Conservation (phyloP, 2,329 filamentous ascomycete species). For the Botryotinia globosa region DNA sequence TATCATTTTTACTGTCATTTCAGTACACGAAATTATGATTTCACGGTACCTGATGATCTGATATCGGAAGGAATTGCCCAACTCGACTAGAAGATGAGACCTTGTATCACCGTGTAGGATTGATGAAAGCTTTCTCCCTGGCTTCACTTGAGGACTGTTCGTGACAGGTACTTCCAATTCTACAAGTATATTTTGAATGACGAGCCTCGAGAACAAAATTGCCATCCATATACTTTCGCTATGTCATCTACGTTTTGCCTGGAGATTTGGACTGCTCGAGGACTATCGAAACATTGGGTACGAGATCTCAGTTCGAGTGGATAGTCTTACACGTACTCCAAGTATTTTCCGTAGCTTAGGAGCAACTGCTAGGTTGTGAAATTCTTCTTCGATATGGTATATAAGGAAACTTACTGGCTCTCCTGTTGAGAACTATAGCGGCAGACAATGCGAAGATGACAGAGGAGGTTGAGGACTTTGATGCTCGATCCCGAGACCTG, state of each 20-base stretch:
- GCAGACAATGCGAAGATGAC: not conserved
- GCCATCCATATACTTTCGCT: not conserved
- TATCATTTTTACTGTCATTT: not conserved
- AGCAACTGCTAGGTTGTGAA: not conserved
- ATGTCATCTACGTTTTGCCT: not conserved
- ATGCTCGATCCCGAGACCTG: not conserved
- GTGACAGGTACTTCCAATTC: accelerated
- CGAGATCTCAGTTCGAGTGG: not conserved
- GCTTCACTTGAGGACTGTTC: not conserved
- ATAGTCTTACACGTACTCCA: not conserved
- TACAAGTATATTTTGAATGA: not conserved
- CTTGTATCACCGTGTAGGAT: not conserved
- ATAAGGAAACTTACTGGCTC: not conserved
- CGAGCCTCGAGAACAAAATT: not conserved
- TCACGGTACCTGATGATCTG: not conserved
- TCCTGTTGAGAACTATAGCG: not conserved
- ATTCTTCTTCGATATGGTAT: not conserved
- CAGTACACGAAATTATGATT: not conserved
- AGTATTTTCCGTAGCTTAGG: not conserved
- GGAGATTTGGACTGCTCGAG: not conserved
- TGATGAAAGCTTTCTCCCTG: not conserved
- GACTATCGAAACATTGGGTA: not conserved
- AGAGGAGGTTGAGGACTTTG: not conserved
- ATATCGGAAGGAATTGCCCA: not conserved
- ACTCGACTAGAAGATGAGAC: not conserved